These are phyloP conservation scores for Eucalyptus urophylla DNA, from an alignment of 345 rosid genomes.

Conservation along the genomic window DNA sequence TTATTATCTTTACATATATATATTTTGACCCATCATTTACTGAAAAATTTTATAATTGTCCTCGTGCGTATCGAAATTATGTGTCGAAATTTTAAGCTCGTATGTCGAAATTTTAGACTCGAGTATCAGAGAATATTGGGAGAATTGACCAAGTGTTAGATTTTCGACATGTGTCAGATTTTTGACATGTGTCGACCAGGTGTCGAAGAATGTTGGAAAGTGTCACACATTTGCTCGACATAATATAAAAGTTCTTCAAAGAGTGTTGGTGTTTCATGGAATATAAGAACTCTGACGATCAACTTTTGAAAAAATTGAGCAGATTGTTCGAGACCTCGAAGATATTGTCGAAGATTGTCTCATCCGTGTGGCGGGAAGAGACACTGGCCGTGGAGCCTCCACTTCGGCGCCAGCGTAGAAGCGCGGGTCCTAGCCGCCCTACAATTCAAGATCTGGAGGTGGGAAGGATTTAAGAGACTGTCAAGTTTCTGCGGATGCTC, in stretches of 20 bases:
- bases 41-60: too few relatives aligned
- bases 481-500: not conserved
- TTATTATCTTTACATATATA: too few relatives aligned
- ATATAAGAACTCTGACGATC: rapidly evolving
- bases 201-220: rapidly evolving
- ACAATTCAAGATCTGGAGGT: rapidly evolving
- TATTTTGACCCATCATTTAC: rapidly evolving
- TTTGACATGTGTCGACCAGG: rapidly evolving
- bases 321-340: constrained; percentile 86
- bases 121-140: rapidly evolving
- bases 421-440: too few relatives aligned
- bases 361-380: constrained; percentile 9
- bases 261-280: rapidly evolving
- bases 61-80: rapidly evolving
- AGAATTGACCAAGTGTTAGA: rapidly evolving
- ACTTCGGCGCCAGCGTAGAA: too few relatives aligned
- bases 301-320: too few relatives aligned
- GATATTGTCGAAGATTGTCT: not conserved
- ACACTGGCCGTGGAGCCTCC: too few relatives aligned
- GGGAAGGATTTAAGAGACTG: rapidly evolving
- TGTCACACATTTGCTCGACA: rapidly evolving
- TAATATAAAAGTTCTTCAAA: rapidly evolving
- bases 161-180: too few relatives aligned
- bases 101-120: rapidly evolving
- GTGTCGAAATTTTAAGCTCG: rapidly evolving